Conservation (phyloP, 768 basidiomycete genomes). For the Russula ochroleuca region DNA sequence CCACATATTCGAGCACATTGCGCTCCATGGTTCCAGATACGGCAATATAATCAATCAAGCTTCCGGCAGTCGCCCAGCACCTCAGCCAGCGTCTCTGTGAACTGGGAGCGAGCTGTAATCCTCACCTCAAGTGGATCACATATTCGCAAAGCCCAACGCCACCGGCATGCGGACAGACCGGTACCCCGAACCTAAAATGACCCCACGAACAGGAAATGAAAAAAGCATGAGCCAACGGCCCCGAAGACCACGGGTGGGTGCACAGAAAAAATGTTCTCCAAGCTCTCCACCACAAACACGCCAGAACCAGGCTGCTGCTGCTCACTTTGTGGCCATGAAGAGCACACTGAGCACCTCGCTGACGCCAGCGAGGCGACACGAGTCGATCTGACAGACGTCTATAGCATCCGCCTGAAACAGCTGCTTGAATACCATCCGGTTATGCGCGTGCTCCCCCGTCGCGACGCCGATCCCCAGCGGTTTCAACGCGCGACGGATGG, state of each 20-base stretch:
- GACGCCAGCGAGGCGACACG: constrained; percentile 89
- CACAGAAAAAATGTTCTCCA: background rate
- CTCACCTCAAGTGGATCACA: constrained; percentile 73
- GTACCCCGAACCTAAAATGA: constrained; percentile 61
- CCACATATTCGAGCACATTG: constrained; percentile 87
- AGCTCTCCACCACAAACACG: background rate
- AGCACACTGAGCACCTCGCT: constrained; percentile 89
- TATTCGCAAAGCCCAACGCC: constrained; percentile 93
- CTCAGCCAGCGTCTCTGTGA: background rate
- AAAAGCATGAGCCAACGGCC: background rate
- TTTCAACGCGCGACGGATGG: constrained; percentile 72
- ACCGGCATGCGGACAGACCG: constrained; percentile 91
- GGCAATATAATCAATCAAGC: constrained; percentile 89
- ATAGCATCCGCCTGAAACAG: constrained; percentile 86
- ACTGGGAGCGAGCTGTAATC: background rate
- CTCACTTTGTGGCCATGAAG: constrained; percentile 82
- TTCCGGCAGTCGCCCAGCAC: constrained; percentile 30
- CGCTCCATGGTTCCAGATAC: constrained; percentile 90
- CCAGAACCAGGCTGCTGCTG: background rate
- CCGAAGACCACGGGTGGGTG: background rate
- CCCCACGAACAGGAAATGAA: background rate
- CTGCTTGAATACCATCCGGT: constrained; percentile 95
- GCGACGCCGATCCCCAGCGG: constrained; percentile 84
- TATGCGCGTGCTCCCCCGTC: constrained; percentile 93
- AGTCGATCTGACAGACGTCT: constrained; percentile 94